These are phyloP conservation scores for Candida ortonii DNA, from an alignment of 805 yeast genomes.

Conservation along the genomic window DNA sequence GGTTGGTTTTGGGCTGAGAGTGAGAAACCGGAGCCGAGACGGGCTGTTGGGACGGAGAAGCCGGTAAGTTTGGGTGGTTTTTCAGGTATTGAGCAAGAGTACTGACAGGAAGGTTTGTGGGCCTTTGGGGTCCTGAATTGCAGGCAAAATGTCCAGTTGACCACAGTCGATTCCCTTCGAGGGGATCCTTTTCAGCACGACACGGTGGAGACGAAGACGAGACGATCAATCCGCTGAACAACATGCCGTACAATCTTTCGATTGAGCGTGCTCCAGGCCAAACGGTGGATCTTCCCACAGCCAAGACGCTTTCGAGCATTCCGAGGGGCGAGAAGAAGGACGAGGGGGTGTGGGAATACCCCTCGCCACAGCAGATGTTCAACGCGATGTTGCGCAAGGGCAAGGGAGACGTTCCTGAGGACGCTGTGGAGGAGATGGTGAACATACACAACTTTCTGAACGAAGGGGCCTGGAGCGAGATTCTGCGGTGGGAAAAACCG, in stretches of 20 bases:
- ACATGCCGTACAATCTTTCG: constrained; percentile 78
- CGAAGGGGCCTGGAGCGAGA: constrained; percentile 97
- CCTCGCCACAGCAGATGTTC: constrained; percentile 98
- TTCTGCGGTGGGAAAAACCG: constrained; percentile 84
- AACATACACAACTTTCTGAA: constrained; percentile 93
- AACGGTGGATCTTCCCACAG: constrained; percentile 71
- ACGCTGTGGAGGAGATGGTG: constrained; percentile 95
- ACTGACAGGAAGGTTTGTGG: not conserved
- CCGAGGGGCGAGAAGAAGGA: constrained; percentile 70
- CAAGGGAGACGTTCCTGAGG: constrained; percentile 87
- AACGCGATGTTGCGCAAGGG: constrained; percentile 97
- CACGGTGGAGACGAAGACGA: constrained; percentile 21
- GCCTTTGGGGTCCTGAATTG: constrained; percentile 1
- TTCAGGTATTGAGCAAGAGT: not conserved
- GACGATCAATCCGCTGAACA: constrained; percentile 75
- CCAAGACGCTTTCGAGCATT: constrained; percentile 77
- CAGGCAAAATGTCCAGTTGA: constrained; percentile 29
- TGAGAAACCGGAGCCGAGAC: too few relatives aligned
- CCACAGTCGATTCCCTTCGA: constrained; percentile 21
- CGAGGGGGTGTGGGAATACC: constrained; percentile 94
- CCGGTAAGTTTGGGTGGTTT: too few relatives aligned
- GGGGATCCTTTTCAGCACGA: too few relatives aligned
- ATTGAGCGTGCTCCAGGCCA: constrained; percentile 77
- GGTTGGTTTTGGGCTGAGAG: constrained; percentile 88
- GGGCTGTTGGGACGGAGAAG: too few relatives aligned